Percentiles rank a stretch among this genome's conserved stretches.
phyloP scores from a whole-genome alignment of 768 basidiomycete species.

The Boletus rubroflammeus region DNA sequence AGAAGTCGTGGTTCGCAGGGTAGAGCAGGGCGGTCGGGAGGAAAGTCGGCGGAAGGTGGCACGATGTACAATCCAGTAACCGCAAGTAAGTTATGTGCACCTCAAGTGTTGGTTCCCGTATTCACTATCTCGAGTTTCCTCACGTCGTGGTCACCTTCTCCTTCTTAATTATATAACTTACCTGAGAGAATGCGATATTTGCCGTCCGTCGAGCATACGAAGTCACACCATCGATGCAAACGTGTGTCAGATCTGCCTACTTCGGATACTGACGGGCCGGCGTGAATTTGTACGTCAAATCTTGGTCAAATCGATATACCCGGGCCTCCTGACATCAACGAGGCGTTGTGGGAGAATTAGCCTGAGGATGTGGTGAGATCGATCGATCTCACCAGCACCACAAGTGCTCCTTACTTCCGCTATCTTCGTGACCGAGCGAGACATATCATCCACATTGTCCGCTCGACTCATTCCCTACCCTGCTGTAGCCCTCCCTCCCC shows the following conservation, averaged over 20 bases:
- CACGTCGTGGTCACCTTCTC: not conserved
- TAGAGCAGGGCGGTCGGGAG: constrained; percentile 11
- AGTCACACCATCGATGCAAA: not conserved
- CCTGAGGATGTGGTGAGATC: constrained; percentile 5
- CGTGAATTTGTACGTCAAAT: constrained; percentile 1
- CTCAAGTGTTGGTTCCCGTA: not conserved
- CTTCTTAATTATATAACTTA: not conserved
- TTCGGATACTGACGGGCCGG: not conserved
- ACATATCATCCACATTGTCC: constrained; percentile 7
- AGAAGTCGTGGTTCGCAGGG: constrained; percentile 13
- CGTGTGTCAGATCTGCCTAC: not conserved
- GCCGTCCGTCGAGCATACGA: not conserved
- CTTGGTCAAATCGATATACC: not conserved
- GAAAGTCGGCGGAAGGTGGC: not conserved
- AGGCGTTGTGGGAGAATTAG: constrained; percentile 11
- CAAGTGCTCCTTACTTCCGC: not conserved
- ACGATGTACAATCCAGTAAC: constrained; percentile 20
- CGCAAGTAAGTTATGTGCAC: constrained; percentile 7
- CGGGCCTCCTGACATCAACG: constrained; percentile 14
- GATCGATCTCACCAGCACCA: constrained; percentile 7
- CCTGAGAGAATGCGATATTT: not conserved
- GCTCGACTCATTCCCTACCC: not conserved
- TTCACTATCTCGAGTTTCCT: constrained; percentile 1
- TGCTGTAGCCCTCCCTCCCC: not conserved
- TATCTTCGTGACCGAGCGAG: not conserved